phyloP scores from a whole-genome alignment of 208 protist genomes.

The Leishmania amazonensis region DNA sequence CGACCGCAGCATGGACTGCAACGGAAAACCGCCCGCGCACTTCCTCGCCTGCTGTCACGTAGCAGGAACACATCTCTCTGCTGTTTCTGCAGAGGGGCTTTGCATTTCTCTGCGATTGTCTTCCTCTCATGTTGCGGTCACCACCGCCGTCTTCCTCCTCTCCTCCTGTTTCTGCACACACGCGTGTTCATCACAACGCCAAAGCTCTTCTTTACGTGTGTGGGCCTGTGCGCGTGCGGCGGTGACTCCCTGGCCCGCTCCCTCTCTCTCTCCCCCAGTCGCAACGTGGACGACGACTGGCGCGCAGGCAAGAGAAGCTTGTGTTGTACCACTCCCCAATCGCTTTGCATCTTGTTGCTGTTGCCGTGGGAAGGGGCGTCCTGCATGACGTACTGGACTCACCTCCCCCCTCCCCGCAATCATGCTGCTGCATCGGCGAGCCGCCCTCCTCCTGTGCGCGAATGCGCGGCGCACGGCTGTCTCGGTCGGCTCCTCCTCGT shows the following conservation, averaged over 20 bases:
- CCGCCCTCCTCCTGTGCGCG: background rate
- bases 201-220: background rate
- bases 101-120: background rate
- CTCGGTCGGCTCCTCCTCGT: background rate
- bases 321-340: too few relatives aligned
- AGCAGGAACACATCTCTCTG: background rate
- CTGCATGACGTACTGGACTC: background rate
- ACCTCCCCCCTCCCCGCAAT: background rate
- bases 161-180: background rate
- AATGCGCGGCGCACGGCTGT: background rate
- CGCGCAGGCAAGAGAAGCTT: background rate
- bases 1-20: background rate
- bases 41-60: background rate
- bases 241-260: background rate
- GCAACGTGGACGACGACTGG: background rate
- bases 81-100: background rate
- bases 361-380: background rate
- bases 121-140: background rate
- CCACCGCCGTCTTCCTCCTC: background rate
- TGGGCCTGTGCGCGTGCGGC: background rate
- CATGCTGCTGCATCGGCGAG: conserved; percentile 8
- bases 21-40: background rate
- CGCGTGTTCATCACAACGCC: background rate
- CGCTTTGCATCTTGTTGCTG: background rate
- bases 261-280: background rate